phyloP scores from a whole-genome alignment of 257 asterid genomes.

The Rauvolfia tetraphylla region DNA sequence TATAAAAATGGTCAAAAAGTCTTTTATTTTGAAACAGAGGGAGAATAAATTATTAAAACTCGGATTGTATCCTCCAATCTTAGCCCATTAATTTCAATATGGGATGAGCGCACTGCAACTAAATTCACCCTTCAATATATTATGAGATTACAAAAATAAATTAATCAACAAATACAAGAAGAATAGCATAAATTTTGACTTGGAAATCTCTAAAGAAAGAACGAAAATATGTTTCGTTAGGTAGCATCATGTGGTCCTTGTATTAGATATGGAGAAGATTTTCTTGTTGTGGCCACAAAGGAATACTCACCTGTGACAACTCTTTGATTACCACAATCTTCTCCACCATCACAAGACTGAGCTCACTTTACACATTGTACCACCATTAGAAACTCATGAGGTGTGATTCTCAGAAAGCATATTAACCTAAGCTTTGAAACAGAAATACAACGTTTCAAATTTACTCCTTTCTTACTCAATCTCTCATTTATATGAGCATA shows the following conservation, averaged over 20 bases:
- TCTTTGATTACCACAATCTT: constrained; percentile 4
- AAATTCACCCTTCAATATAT: no score
- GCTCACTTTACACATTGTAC: constrained; percentile 5
- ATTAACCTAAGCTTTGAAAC: background rate
- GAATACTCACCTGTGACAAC: constrained; percentile 9
- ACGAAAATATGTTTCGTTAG: background rate
- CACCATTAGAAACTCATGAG: constrained; percentile 3
- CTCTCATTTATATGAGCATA: no score
- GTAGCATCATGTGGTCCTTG: constrained; percentile 27
- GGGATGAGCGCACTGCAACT: no score
- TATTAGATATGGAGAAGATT: constrained; percentile 18
- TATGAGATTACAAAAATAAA: background rate
- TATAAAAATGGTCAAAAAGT: no score
- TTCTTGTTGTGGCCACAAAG: constrained; percentile 19
- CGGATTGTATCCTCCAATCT: no score
- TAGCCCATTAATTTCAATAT: no score
- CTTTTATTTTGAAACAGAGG: no score
- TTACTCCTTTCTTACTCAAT: background rate
- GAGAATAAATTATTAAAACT: no score
- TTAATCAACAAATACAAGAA: background rate
- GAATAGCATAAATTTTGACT: background rate
- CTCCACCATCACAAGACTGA: background rate
- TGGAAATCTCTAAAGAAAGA: background rate
- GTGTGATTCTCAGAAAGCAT: constrained; percentile 7
- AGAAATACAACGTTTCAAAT: background rate